phyloP scores from a whole-genome alignment of 257 asterid species.

The Orobanche coerulescens region DNA sequence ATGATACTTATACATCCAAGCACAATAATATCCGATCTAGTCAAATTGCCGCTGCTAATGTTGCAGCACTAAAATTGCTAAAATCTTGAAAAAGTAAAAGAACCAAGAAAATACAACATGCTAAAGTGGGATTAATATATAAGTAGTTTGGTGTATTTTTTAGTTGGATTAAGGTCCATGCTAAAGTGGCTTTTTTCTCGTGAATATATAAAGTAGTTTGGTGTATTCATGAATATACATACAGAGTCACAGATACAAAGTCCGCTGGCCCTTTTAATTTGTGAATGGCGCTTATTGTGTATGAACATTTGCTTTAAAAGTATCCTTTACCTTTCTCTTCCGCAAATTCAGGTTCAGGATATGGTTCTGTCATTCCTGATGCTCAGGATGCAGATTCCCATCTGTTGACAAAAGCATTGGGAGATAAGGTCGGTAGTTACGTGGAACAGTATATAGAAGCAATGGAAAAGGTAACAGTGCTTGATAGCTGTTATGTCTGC shows the following conservation, averaged over 20 bases:
- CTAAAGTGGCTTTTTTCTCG: too few relatives aligned
- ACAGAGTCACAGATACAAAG: too few relatives aligned
- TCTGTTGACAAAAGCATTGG: conserved; percentile 54
- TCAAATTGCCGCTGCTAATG: not conserved
- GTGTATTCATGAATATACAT: too few relatives aligned
- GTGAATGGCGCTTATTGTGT: not conserved
- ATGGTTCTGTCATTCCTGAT: conserved; percentile 86
- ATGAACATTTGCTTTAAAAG: not conserved
- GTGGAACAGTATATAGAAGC: conserved; percentile 74
- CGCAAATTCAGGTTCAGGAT: conserved; percentile 62
- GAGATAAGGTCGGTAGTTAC: conserved; percentile 57
- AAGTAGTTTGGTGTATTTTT: not conserved
- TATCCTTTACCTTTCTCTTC: conserved; percentile 15
- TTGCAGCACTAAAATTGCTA: not conserved
- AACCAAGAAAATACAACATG: not conserved
- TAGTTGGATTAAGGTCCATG: too few relatives aligned
- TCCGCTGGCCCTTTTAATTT: not conserved
- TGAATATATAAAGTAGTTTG: too few relatives aligned
- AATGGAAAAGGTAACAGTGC: conserved; percentile 78
- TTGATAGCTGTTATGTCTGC: conserved; percentile 2
- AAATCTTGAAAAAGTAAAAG: not conserved
- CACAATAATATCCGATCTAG: not conserved
- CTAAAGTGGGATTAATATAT: too few relatives aligned
- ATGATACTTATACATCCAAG: not conserved
- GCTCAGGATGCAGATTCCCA: conserved; percentile 67